These are phyloP conservation scores for Zizania latifolia DNA, from an alignment of 176 grass and related monocot species.

Conservation along the genomic window DNA sequence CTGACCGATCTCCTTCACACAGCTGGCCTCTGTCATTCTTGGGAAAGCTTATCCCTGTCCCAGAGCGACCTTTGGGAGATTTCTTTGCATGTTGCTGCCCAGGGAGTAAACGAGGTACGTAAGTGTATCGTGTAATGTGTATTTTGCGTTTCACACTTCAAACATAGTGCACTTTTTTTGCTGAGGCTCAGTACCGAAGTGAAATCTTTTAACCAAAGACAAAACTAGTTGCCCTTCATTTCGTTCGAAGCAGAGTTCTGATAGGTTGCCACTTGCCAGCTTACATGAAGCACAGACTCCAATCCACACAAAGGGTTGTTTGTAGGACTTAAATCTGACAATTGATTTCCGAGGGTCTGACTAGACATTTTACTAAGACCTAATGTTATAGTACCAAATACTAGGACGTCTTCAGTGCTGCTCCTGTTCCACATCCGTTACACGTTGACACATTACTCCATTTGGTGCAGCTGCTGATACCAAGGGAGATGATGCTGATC, in stretches of 20 bases:
- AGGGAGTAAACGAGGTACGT: conserved; percentile 31
- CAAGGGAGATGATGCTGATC: background rate
- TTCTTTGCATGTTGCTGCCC: conserved; percentile 35
- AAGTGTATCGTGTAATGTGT: no score
- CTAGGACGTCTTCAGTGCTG: background rate
- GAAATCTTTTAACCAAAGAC: no score
- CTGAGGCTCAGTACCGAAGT: background rate
- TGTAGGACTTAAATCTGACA: background rate
- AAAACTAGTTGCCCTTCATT: no score
- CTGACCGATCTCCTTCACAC: conserved; percentile 23
- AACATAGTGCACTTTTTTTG: background rate
- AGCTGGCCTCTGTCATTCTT: conserved; percentile 57
- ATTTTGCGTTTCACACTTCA: background rate
- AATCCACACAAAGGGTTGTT: no score
- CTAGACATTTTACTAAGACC: background rate
- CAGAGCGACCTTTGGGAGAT: conserved; percentile 39
- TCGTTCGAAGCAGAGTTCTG: no score
- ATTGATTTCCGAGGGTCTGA: no score
- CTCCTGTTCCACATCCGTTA: background rate
- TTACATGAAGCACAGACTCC: no score
- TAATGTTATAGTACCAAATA: background rate
- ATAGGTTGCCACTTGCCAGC: no score
- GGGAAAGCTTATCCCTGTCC: conserved; percentile 72
- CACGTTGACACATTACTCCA: background rate
- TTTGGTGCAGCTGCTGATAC: conserved; percentile 30